Percentiles rank a stretch among this genome's conserved stretches.
Evolutionary conservation across 148 eudicot species (phyloP).

Genomic region (Pouteria glomerata): DNA sequence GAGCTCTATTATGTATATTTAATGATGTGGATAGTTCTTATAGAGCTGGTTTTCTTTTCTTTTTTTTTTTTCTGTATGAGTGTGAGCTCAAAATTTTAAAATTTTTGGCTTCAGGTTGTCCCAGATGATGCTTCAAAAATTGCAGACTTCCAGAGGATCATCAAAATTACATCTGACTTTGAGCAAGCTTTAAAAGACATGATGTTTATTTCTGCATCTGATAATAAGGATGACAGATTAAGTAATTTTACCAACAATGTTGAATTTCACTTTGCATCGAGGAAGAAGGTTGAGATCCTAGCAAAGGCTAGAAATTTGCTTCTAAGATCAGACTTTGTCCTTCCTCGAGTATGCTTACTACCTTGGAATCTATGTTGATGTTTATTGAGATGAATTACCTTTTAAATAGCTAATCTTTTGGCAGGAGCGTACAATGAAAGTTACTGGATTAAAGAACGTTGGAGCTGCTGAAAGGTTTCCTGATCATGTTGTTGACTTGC

Average conservation of each 20-base stretch:
- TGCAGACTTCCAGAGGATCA: constrained; percentile 73
- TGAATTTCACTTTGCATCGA: constrained; percentile 90
- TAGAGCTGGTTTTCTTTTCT: neutral
- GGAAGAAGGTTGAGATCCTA: constrained; percentile 85
- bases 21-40: neutral
- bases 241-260: constrained; percentile 85
- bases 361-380: constrained; percentile 5
- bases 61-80: neutral
- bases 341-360: constrained; percentile 60
- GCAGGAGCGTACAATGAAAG: constrained; percentile 46
- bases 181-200: constrained; percentile 67
- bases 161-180: constrained; percentile 64
- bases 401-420: constrained; percentile 16
- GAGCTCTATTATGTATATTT: neutral
- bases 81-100: neutral
- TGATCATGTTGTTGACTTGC: constrained; percentile 54
- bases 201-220: constrained; percentile 73
- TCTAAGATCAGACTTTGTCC: constrained; percentile 55
- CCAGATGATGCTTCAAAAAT: constrained; percentile 94
- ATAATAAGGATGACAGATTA: constrained; percentile 64
- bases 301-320: constrained; percentile 82
- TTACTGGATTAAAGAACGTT: constrained; percentile 27
- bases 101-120: constrained; percentile 53
- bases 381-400: constrained; percentile 4
- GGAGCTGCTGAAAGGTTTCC: constrained; percentile 20